phyloP scores from a whole-genome alignment of 164 flowering plant species.

The grape (Vitis vinifera) region DNA sequence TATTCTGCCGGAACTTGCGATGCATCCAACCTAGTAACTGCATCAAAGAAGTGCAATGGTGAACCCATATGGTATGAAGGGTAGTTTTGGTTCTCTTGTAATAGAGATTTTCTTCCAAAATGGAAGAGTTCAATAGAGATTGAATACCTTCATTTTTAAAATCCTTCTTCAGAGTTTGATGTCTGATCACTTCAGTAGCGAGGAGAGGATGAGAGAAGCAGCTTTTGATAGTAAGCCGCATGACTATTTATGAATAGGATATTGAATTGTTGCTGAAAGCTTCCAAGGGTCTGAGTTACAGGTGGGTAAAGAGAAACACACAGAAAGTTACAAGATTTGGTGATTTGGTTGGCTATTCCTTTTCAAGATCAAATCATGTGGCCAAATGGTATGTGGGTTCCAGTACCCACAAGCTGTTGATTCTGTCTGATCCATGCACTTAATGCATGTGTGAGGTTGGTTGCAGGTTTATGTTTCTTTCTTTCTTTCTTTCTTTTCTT shows the following conservation, averaged over 20 bases:
- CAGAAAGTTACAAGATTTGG: conserved; percentile 36
- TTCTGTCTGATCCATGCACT: conserved; percentile 9
- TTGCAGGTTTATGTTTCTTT: not conserved
- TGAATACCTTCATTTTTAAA: conserved; percentile 43
- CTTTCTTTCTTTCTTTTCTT: no score
- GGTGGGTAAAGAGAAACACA: conserved; percentile 31
- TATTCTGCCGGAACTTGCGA: conserved; percentile 75
- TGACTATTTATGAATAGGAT: conserved; percentile 11
- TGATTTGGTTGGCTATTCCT: conserved; percentile 12
- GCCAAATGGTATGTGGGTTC: conserved; percentile 15
- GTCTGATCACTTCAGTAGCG: not conserved
- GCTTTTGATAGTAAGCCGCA: not conserved
- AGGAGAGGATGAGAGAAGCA: conserved; percentile 1
- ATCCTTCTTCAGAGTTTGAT: conserved; percentile 7
- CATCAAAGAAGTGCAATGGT: conserved; percentile 9
- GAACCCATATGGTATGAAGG: not conserved
- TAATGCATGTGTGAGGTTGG: conserved; percentile 1
- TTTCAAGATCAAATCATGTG: conserved; percentile 30
- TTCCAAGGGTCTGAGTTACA: conserved; percentile 8
- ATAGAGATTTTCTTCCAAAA: no score
- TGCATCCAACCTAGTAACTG: conserved; percentile 97
- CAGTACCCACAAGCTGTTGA: not conserved
- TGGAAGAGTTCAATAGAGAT: not conserved
- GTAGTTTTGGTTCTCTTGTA: not conserved
- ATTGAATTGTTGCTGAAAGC: conserved; percentile 3